phyloP scores from a whole-genome alignment of 78 protist species.

The Trichosphaerium sp. region DNA sequence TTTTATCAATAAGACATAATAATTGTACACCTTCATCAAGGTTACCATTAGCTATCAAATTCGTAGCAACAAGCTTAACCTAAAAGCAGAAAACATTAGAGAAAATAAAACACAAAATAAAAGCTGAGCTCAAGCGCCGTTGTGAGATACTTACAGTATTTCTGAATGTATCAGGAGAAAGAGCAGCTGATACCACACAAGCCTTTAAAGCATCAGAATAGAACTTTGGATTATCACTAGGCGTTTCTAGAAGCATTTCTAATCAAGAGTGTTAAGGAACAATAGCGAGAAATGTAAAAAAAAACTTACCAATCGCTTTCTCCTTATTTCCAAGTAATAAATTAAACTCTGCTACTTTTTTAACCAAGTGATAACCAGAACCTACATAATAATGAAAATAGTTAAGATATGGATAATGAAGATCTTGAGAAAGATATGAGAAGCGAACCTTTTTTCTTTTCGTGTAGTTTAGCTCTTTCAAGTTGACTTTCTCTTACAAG shows the following conservation, averaged over 20 bases:
- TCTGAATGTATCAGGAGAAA: conserved; percentile 16
- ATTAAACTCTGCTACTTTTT: conserved; percentile 9
- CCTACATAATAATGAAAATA: too few species aligned
- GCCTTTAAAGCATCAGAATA: conserved; percentile 31
- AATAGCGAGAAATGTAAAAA: too few species aligned
- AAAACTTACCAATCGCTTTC: conserved; percentile 8
- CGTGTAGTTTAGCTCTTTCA: conserved; percentile 11
- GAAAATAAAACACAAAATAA: too few species aligned
- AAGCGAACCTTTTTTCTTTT: conserved; percentile 18
- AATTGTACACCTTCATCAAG: conserved; percentile 44
- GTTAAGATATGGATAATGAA: too few species aligned
- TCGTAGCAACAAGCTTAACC: conserved; percentile 26
- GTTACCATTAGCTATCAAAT: conserved; percentile 29
- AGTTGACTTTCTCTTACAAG: background rate
- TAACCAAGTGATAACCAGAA: conserved; percentile 8
- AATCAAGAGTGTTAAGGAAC: too few species aligned
- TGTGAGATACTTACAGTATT: too few species aligned
- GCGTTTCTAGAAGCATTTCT: too few species aligned
- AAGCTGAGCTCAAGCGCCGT: too few species aligned
- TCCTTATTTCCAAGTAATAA: conserved; percentile 9
- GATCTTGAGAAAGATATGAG: too few species aligned
- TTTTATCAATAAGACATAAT: conserved; percentile 32
- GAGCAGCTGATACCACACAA: conserved; percentile 19
- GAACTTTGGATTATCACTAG: too few species aligned
- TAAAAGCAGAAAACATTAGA: too few species aligned